Evolutionary conservation across 805 yeast species (phyloP), one percentile per base, ranked within the genome.

Genomic region (Candida sanyiensis): DNA sequence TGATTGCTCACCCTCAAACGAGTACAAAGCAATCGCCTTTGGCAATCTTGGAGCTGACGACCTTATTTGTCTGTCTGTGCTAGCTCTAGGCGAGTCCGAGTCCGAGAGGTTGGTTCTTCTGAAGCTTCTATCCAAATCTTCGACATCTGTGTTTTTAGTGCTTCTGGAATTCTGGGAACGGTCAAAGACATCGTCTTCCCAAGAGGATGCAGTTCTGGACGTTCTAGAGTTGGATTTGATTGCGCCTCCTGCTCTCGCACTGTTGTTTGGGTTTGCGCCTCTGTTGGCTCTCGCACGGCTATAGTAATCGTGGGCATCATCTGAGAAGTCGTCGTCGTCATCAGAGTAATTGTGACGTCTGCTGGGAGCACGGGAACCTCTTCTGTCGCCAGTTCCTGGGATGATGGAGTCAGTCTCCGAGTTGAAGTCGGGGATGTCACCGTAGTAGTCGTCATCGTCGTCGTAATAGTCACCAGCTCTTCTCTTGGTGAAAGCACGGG

Each of bases 181-280:
- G 59, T 86, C 96, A 54, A 83, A 86, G 6, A 84, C 72, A 52
- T 86, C 94, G 61, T 88, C 96, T 61, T 85, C 93, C 95, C 96
- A 87, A 9, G 80, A 65, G n/a, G 77, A 65, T 13, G 77, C 55
- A 27, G 48, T 49, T 49, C 66, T 54, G 7, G 56, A 41, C 1
- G 54, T 23, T 31, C 39, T 40, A 13, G 39, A 39, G 16, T 24
- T 28, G 15, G 37, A 17, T 31, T 7, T 42, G 33, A 21, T n/a
- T n/a, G n/a, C 42, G 38, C 39, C 50, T 38, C 29, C 48, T 35
- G 33, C 9, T 29, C 33, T 29, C 15, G 33, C 10, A 12, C 33
- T 29, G 11, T 15, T 29, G 12, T 29, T 29, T n/a, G n/a, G n/a
- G 19, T 17, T 19, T 5, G 7, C 16, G 9, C 22, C 33, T n/a